These are phyloP conservation scores for Favolaschia claudopus DNA, from an alignment of 768 basidiomycete species.

Conservation along the genomic window DNA sequence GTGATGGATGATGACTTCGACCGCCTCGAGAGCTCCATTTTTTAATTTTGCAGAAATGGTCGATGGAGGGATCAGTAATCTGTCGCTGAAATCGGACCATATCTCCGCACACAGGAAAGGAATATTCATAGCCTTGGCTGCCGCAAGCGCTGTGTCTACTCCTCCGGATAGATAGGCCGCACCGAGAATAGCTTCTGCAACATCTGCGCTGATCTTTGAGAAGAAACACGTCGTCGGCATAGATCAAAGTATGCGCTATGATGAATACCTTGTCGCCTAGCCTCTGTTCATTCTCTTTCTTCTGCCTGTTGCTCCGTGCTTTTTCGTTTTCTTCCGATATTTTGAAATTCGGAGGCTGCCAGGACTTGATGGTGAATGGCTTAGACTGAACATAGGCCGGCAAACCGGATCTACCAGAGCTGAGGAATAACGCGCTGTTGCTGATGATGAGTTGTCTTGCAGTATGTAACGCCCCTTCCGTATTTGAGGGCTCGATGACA, in stretches of 20 bases:
- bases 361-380: constrained; percentile 70
- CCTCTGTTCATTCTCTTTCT: constrained; percentile 51
- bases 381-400: constrained; percentile 78
- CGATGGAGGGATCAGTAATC: constrained; percentile 52
- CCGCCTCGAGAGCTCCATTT: constrained; percentile 56
- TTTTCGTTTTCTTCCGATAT: constrained; percentile 11
- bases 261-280: constrained; percentile 77
- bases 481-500: constrained; percentile 67
- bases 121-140: constrained; percentile 69
- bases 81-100: constrained; percentile 77
- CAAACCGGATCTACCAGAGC: constrained; percentile 64
- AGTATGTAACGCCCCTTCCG: constrained; percentile 73
- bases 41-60: constrained; percentile 53
- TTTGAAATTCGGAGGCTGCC: constrained; percentile 62
- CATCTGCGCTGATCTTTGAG: constrained; percentile 79
- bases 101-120: constrained; percentile 67
- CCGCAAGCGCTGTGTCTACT: constrained; percentile 67
- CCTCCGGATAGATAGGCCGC: constrained; percentile 83
- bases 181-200: constrained; percentile 84
- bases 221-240: constrained; percentile 1
- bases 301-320: constrained; percentile 15
- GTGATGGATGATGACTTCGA: constrained; percentile 72
- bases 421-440: constrained; percentile 69
- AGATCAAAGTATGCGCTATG: background rate
- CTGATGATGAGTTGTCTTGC: constrained; percentile 76